Evolutionary conservation across 1,139 yeast species (phyloP), one percentile per base, ranked within the genome.

Genomic region (Suhomyces terraborum): DNA sequence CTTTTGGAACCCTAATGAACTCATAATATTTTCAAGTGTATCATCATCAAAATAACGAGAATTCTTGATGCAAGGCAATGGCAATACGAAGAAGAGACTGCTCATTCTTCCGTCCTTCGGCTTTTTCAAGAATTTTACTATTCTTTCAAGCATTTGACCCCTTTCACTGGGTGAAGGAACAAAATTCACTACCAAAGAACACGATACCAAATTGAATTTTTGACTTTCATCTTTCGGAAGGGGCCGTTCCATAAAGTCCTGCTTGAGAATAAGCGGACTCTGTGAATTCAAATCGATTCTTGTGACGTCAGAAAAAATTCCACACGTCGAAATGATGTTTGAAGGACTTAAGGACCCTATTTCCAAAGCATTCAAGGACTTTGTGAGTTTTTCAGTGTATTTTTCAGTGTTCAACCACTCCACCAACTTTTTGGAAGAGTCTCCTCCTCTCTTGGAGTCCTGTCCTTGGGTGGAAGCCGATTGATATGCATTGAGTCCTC

Each of bases 391-490:
- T 4, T 35, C 32, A 4, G 36, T 35, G 33, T 59, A 50, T 6
- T 38, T 25, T 3, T 45, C 47, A 2, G 45, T 37, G 49, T 44
- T 63, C 12, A 88, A 59, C 96, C 96, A 89, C 42, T 78, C 75
- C 3, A 87, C 71, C 33, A 88, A 63, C 45, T 78, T 67, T 51
- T 84, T 86, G 1, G 96, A 88, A 0, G 96, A 87, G 59, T 91
- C 98, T 2, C 96, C 96, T 0, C 98, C 98, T 47, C 98, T 64
- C 35, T 74, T 73, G 1, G 64, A 62, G 45, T 80, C 79, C 54
- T 91, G 98, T 0, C 98, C 98, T 37, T 82, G 79, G 1, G 86
- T 78, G 1, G 96, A 88, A 0, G 98, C 98, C n/a, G 74, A 66
- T 55, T 91, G 98, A 58, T 91, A 91, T 6, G 79, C 76, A 44